phyloP scores from a whole-genome alignment of 2,329 filamentous ascomycete genomes.

The Colletotrichum endophyticum region DNA sequence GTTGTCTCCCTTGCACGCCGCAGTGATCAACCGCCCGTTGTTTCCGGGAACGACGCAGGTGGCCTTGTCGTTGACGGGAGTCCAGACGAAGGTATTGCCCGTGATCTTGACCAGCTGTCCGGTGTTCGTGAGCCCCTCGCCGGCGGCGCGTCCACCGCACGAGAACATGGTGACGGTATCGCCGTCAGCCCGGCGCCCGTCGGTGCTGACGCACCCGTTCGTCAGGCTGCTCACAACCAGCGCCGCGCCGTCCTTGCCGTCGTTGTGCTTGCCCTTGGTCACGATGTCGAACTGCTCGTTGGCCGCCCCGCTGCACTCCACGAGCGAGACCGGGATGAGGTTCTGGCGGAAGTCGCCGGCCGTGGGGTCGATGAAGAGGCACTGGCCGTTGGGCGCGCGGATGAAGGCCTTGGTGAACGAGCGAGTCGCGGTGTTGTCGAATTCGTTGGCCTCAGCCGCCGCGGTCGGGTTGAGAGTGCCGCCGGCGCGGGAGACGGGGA shows the following conservation, averaged over 20 bases:
- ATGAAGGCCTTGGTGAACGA: slow-evolving; percentile 50
- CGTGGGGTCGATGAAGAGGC: slow-evolving; percentile 55
- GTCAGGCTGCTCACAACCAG: slow-evolving; percentile 55
- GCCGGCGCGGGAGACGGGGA: slow-evolving; percentile 56
- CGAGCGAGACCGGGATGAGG: slow-evolving; percentile 53
- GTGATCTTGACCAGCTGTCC: slow-evolving; percentile 56
- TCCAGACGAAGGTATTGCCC: slow-evolving; percentile 43
- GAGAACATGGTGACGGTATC: slow-evolving; percentile 57
- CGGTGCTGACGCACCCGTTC: slow-evolving; percentile 58
- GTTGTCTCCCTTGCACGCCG: slow-evolving; percentile 30
- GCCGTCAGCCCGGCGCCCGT: slow-evolving; percentile 43
- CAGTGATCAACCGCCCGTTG: slow-evolving; percentile 32
- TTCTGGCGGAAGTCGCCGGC: slow-evolving; percentile 61
- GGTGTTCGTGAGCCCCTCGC: slow-evolving; percentile 49
- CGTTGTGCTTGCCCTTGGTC: slow-evolving; percentile 53
- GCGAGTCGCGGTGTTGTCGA: slow-evolving; percentile 51
- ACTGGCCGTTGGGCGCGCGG: slow-evolving; percentile 52
- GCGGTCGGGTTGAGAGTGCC: slow-evolving; percentile 53
- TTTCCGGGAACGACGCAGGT: slow-evolving; percentile 48
- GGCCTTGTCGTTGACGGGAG: slow-evolving; percentile 47
- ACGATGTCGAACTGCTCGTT: slow-evolving; percentile 58
- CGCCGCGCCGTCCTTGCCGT: slow-evolving; percentile 41
- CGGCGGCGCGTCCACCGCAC: slow-evolving; percentile 56
- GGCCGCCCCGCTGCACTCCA: slow-evolving; percentile 46
- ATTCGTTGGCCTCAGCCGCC: slow-evolving; percentile 51